Percentiles rank a stretch among this genome's conserved stretches.
These are phyloP conservation scores for Penicillium sp. DNA, from an alignment of 2,329 filamentous ascomycete species.

Conservation along the genomic window DNA sequence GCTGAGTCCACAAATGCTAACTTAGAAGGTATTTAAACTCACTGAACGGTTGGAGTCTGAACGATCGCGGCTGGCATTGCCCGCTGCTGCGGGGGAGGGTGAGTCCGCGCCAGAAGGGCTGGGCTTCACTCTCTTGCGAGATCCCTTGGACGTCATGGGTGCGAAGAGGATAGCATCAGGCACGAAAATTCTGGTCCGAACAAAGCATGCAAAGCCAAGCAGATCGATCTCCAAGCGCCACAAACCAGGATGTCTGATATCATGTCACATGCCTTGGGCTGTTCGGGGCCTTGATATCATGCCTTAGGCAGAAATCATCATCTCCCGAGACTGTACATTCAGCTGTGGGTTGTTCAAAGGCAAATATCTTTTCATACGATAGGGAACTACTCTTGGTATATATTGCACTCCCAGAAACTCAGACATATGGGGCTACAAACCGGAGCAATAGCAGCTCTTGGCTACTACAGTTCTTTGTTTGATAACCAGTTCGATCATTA, in stretches of 20 bases:
- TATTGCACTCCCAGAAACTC: too few relatives aligned
- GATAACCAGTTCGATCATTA: too few relatives aligned
- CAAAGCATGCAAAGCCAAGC: slow-evolving; percentile 1
- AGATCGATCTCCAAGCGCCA: slow-evolving; percentile 12
- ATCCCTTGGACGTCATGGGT: slow-evolving; percentile 39
- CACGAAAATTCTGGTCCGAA: not conserved
- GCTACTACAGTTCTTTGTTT: too few relatives aligned
- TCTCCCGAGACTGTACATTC: too few relatives aligned
- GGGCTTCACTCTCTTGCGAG: slow-evolving; percentile 42
- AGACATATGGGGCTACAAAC: too few relatives aligned
- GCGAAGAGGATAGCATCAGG: slow-evolving; percentile 33
- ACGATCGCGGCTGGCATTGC: slow-evolving; percentile 23
- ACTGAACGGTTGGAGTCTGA: slow-evolving; percentile 27
- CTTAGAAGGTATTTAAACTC: slow-evolving; percentile 15
- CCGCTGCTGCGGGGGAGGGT: slow-evolving; percentile 22
- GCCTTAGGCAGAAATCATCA: slow-evolving; percentile 23
- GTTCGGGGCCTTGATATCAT: slow-evolving; percentile 20
- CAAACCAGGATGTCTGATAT: slow-evolving; percentile 23
- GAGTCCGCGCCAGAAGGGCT: slow-evolving; percentile 32
- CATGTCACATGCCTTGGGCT: slow-evolving; percentile 31
- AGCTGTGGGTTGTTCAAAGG: too few relatives aligned
- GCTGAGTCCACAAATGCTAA: not conserved
- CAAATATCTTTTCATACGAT: too few relatives aligned
- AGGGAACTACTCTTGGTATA: too few relatives aligned
- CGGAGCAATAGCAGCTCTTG: too few relatives aligned